Percentiles rank a stretch among this genome's conserved stretches.
Conservation (phyloP, 2,329 filamentous ascomycete genomes). For the Paecilomyces sp. region DNA sequence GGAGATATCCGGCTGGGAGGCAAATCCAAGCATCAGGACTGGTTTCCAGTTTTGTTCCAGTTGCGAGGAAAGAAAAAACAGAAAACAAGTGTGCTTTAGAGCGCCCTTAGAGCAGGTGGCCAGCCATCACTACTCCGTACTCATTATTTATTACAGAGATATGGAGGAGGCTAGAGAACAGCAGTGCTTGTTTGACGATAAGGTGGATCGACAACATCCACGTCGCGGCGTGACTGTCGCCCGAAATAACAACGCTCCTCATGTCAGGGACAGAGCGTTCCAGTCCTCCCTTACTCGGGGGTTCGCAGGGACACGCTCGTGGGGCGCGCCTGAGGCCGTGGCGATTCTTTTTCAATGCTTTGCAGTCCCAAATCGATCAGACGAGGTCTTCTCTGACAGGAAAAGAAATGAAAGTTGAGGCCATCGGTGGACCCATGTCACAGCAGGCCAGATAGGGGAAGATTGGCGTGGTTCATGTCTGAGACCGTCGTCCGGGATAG, state of each 20-base stretch:
- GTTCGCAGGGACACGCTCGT: not conserved
- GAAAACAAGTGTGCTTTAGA: too few relatives aligned
- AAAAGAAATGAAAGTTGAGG: constrained; percentile 3
- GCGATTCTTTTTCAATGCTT: not conserved
- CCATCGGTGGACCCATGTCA: not conserved
- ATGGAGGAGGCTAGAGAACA: not conserved
- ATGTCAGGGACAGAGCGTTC: not conserved
- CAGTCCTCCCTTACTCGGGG: not conserved
- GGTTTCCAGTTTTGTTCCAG: not conserved
- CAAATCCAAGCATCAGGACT: not conserved
- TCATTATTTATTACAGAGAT: not conserved
- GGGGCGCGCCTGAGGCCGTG: not conserved
- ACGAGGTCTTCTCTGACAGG: not conserved
- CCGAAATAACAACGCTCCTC: not conserved
- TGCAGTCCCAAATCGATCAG: not conserved
- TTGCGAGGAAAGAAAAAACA: not conserved
- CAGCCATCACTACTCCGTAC: not conserved
- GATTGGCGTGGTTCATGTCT: constrained; percentile 2
- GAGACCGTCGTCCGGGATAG: not conserved
- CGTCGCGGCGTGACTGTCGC: not conserved
- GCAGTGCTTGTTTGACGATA: not conserved
- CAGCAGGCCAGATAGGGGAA: not conserved
- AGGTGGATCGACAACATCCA: not conserved
- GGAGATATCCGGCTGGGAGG: not conserved
- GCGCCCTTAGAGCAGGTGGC: not conserved